Evolutionary conservation across 2,329 filamentous ascomycete species (phyloP), one percentile per base, ranked within the genome.

Genomic region (Colletotrichum truncatum): DNA sequence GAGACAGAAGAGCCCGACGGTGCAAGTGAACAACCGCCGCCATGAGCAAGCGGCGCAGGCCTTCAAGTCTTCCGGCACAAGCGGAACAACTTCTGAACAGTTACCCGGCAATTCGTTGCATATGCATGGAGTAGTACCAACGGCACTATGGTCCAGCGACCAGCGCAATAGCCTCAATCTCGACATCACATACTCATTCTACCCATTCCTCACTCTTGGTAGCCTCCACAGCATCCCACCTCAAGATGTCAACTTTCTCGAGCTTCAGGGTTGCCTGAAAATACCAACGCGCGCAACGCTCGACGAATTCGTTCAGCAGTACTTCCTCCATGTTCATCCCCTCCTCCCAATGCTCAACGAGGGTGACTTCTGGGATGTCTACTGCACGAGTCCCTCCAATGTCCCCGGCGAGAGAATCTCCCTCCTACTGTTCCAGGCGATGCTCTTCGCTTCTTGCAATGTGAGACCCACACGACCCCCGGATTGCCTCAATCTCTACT

Each of bases 251-350:
- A 80, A 80, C 64, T 84, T 80, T 65, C 74, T 85, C 34, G 77
- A 80, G 51, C 74, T 78, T 1, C 81, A 85, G 65, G 80, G 80
- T 4, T 84, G 82, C 67, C 73, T 85, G 2, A 76, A 77, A 16
- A 72, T 85, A 6, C 83, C 83, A 0, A 78, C 76, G 0, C 73
- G 76, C 21, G 64, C 73, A 1, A 73, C 81, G 1, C 72, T 84
- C 0, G 79, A 84, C 54, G 81, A 83, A 52, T 84, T 86, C 62
- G 75, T 85, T 4, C 77, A 80, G 68, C 79, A 83, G 51, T 83
- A 82, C 67, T 83, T 83, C 59, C 70, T 82, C 11, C 80, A 82
- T 56, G 79, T 83, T n/a, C 81, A 83, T 58, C 80, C 81, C 1
- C 68, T 81, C 28, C 71, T 82, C 28, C 81, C 81, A 0, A 70